These are phyloP conservation scores for Fraxinus sp. DNA, from an alignment of 305 asterid species.

Conservation along the genomic window DNA sequence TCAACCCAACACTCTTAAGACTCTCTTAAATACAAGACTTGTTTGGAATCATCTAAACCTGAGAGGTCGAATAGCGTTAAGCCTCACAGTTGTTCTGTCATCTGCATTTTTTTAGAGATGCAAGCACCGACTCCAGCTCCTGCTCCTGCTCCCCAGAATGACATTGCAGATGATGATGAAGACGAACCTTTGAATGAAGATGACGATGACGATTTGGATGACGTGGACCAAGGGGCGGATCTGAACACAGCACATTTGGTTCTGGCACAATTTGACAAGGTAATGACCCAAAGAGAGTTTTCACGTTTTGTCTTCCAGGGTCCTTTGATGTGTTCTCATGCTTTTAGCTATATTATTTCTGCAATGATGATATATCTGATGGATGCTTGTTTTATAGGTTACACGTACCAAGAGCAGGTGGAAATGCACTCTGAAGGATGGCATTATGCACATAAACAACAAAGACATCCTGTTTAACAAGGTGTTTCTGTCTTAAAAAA, in stretches of 20 bases:
- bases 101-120: slow-evolving; percentile 48
- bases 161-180: slow-evolving; percentile 63
- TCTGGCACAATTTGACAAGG: slow-evolving; percentile 97
- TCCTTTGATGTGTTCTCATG: not conserved
- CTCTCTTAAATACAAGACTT: not conserved
- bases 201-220: slow-evolving; percentile 91
- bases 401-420: slow-evolving; percentile 98
- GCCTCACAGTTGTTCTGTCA: not conserved
- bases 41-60: not conserved
- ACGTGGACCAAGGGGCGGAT: slow-evolving; percentile 81
- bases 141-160: slow-evolving; percentile 67
- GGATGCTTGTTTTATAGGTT: slow-evolving; percentile 46
- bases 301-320: not conserved
- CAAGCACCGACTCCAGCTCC: slow-evolving; percentile 96
- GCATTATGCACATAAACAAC: slow-evolving; percentile 94
- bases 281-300: slow-evolving; percentile 11
- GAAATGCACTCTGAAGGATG: slow-evolving; percentile 94
- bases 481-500: slow-evolving; percentile 34
- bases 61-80: not conserved
- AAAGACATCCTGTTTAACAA: slow-evolving; percentile 92
- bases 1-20: not conserved
- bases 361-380: not conserved
- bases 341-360: not conserved
- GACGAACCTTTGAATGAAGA: slow-evolving; percentile 93
- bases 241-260: slow-evolving; percentile 77